Evolutionary conservation across 192 early-diverging fungal genomes (phyloP).

Genomic region (Gamsiella multidivaricata): DNA sequence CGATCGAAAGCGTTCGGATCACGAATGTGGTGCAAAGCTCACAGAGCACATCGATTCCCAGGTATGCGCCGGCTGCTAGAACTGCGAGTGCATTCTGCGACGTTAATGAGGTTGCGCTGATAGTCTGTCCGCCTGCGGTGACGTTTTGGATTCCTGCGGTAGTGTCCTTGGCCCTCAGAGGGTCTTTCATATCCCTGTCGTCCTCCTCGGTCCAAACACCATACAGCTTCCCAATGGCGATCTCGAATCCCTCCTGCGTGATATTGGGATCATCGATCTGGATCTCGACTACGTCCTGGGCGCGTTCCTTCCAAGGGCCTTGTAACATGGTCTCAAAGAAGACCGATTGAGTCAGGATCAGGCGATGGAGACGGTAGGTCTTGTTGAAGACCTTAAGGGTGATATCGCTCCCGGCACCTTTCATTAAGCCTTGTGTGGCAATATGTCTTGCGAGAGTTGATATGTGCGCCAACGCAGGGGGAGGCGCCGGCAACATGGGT

Average conservation of each 20-base stretch:
- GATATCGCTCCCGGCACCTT: slow-evolving; percentile 64
- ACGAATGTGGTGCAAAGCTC: slow-evolving; percentile 53
- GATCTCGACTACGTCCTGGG: slow-evolving; percentile 39
- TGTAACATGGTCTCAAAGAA: slow-evolving; percentile 61
- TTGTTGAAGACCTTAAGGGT: slow-evolving; percentile 57
- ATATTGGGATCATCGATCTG: slow-evolving; percentile 64
- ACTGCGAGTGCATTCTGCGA: slow-evolving; percentile 54
- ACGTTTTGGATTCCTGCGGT: background rate
- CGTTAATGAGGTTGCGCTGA: slow-evolving; percentile 14
- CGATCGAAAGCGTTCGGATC: slow-evolving; percentile 24
- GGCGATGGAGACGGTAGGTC: slow-evolving; percentile 63
- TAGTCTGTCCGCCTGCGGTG: background rate
- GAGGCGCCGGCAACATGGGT: background rate
- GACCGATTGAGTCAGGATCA: slow-evolving; percentile 62
- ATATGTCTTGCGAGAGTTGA: slow-evolving; percentile 55
- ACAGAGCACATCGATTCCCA: slow-evolving; percentile 60
- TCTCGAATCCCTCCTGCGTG: slow-evolving; percentile 63
- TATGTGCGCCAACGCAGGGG: slow-evolving; percentile 26
- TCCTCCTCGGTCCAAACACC: slow-evolving; percentile 47
- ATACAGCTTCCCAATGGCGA: slow-evolving; percentile 62
- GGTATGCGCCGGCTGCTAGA: slow-evolving; percentile 60
- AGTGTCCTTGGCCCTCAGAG: no score
- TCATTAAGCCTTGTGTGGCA: slow-evolving; percentile 55
- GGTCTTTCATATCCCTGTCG: background rate
- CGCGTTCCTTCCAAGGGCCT: slow-evolving; percentile 60